These are phyloP conservation scores for Zygotorulaspora sp. DNA, from an alignment of 805 yeast genomes.

Conservation along the genomic window DNA sequence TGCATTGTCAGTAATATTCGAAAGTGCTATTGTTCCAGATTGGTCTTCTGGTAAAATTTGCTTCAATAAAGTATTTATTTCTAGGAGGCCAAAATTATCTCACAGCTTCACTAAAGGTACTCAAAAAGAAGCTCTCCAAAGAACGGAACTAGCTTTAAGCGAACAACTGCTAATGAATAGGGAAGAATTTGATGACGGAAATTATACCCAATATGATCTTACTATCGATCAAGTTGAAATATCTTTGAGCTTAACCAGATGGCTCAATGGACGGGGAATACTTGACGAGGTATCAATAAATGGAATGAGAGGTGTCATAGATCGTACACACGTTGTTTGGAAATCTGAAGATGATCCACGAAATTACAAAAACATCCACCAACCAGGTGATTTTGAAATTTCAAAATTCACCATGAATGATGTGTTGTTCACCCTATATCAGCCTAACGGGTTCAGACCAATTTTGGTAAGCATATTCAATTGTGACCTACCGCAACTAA, in stretches of 20 bases:
- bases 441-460: slow-evolving; percentile 77
- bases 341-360: slow-evolving; percentile 77
- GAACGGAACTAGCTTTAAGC: slow-evolving; percentile 39
- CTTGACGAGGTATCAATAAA: slow-evolving; percentile 71
- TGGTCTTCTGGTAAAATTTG: slow-evolving; percentile 86
- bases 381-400: slow-evolving; percentile 91
- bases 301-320: slow-evolving; percentile 90
- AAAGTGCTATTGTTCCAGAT: slow-evolving; percentile 89
- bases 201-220: slow-evolving; percentile 91
- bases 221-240: slow-evolving; percentile 82
- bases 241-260: slow-evolving; percentile 73
- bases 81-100: slow-evolving; percentile 62
- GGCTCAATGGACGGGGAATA: slow-evolving; percentile 89
- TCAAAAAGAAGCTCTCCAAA: slow-evolving; percentile 64
- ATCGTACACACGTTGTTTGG: slow-evolving; percentile 84
- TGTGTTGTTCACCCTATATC: slow-evolving; percentile 71
- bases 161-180: slow-evolving; percentile 32
- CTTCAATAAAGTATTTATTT: slow-evolving; percentile 79
- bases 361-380: slow-evolving; percentile 64
- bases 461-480: slow-evolving; percentile 84
- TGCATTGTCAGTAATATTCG: slow-evolving; percentile 79
- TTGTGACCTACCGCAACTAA: slow-evolving; percentile 70
- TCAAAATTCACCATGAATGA: slow-evolving; percentile 81
- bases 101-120: slow-evolving; percentile 62
- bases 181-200: slow-evolving; percentile 71